Conservation (phyloP, 768 basidiomycete species). For the Lentinus tigrinus region DNA sequence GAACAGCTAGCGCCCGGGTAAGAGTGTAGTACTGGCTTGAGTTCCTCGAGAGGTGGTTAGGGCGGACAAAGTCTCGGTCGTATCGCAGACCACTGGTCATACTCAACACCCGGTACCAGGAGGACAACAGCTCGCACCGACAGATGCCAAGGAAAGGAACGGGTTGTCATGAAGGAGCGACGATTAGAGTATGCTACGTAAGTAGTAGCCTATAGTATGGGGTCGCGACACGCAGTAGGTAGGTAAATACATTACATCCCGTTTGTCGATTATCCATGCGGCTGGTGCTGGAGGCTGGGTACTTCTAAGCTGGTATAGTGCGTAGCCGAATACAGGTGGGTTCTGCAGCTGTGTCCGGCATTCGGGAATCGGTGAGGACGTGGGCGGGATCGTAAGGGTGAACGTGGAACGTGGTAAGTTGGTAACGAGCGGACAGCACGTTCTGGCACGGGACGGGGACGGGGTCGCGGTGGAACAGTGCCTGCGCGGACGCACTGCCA, state of each 20-base stretch:
- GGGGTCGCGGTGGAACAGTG: too few relatives aligned
- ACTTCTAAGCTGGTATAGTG: constrained; percentile 9
- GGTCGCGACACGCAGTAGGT: too few relatives aligned
- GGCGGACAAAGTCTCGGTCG: too few relatives aligned
- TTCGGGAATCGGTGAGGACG: constrained; percentile 8
- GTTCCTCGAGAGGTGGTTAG: too few relatives aligned
- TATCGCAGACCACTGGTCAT: too few relatives aligned
- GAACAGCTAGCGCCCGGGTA: too few relatives aligned
- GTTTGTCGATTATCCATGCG: neutral
- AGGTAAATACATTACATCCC: constrained; percentile 17
- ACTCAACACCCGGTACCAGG: too few relatives aligned
- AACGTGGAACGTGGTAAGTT: neutral
- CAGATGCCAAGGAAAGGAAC: neutral
- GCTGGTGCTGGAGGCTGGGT: too few relatives aligned
- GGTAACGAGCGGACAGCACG: constrained; percentile 14
- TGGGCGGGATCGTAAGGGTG: constrained; percentile 12
- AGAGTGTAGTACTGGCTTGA: too few relatives aligned
- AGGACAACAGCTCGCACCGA: too few relatives aligned
- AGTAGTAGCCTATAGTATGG: neutral
- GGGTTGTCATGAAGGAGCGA: neutral
- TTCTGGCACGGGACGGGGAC: neutral
- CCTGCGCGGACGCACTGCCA: too few relatives aligned
- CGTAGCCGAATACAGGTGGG: neutral
- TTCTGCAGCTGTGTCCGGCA: too few relatives aligned
- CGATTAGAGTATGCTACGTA: neutral